Percentiles rank a stretch among this genome's conserved stretches.
These are phyloP conservation scores for Gossypium lobatum DNA, from an alignment of 441 rosid species.

Conservation along the genomic window DNA sequence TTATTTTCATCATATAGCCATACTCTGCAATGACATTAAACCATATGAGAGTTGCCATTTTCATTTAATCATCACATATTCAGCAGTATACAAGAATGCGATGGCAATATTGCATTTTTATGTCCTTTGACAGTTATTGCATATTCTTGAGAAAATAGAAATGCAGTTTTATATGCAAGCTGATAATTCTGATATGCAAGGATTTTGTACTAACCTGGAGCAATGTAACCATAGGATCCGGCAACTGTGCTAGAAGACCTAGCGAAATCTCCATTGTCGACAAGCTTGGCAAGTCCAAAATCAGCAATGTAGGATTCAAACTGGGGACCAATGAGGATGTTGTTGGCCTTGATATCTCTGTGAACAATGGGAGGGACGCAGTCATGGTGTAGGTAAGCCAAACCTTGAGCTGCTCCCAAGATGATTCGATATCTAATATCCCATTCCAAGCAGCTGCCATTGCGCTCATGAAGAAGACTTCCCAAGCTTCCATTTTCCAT, in stretches of 20 bases:
- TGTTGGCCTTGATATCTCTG: conserved; percentile 68
- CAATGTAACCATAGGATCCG: conserved; percentile 70
- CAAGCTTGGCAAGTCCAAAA: conserved; percentile 65
- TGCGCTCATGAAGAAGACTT: conserved; percentile 53
- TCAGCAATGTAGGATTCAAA: conserved; percentile 65
- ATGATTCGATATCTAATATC: conserved; percentile 47
- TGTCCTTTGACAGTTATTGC: not conserved
- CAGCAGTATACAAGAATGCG: not conserved
- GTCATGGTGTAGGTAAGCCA: conserved; percentile 64
- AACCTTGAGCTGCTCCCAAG: conserved; percentile 58
- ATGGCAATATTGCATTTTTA: not conserved
- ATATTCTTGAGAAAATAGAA: not conserved
- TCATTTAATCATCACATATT: not conserved
- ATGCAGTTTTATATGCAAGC: not conserved
- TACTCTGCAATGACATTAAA: conserved; percentile 38
- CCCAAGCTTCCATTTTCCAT: conserved; percentile 68
- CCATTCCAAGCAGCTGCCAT: conserved; percentile 51
- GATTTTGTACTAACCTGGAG: conserved; percentile 45
- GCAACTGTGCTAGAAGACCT: conserved; percentile 63
- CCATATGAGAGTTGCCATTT: not conserved
- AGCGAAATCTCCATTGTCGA: conserved; percentile 53
- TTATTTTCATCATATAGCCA: conserved; percentile 62
- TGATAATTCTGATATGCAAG: not conserved
- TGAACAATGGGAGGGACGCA: conserved; percentile 68
- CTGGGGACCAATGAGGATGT: conserved; percentile 58